These are phyloP conservation scores for Ogataea nonfermentans DNA, from an alignment of 805 yeast genomes.

Conservation along the genomic window DNA sequence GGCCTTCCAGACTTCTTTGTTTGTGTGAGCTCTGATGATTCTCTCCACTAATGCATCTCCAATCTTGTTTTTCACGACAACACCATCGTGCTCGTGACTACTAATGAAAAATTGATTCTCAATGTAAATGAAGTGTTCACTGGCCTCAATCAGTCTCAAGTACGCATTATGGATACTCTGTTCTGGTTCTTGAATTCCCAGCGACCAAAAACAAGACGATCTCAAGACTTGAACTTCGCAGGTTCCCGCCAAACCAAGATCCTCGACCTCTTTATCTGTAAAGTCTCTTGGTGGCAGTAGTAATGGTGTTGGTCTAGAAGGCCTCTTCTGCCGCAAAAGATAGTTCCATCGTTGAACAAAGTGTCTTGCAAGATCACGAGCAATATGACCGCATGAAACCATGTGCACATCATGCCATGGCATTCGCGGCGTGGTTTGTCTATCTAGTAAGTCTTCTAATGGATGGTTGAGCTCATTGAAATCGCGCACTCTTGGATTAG, in stretches of 20 bases:
- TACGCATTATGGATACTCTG: conserved; percentile 92
- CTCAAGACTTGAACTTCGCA: conserved; percentile 90
- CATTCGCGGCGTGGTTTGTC: conserved; percentile 83
- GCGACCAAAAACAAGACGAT: conserved; percentile 91
- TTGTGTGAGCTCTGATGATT: conserved; percentile 81
- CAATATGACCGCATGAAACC: conserved; percentile 92
- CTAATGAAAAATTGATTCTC: conserved; percentile 96
- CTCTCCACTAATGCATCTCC: conserved; percentile 98
- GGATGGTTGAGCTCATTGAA: conserved; percentile 80
- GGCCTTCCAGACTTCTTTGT: conserved; percentile 82
- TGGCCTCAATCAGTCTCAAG: conserved; percentile 82
- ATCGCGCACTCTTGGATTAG: conserved; percentile 92
- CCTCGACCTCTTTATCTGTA: conserved; percentile 64
- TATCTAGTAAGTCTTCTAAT: conserved; percentile 87
- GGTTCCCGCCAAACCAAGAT: conserved; percentile 67
- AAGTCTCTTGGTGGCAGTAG: conserved; percentile 91
- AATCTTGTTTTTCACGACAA: conserved; percentile 78
- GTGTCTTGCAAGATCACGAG: conserved; percentile 88
- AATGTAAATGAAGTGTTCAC: conserved; percentile 89
- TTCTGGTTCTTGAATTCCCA: conserved; percentile 82
- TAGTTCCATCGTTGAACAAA: conserved; percentile 98
- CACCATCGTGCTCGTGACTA: conserved; percentile 82
- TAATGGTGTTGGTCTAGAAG: conserved; percentile 89
- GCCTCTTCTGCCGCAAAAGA: conserved; percentile 86
- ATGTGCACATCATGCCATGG: conserved; percentile 99